Percentiles rank a stretch among this genome's conserved stretches.
Conservation (phyloP, 768 basidiomycete genomes). For the Aureoboletus auriporus region DNA sequence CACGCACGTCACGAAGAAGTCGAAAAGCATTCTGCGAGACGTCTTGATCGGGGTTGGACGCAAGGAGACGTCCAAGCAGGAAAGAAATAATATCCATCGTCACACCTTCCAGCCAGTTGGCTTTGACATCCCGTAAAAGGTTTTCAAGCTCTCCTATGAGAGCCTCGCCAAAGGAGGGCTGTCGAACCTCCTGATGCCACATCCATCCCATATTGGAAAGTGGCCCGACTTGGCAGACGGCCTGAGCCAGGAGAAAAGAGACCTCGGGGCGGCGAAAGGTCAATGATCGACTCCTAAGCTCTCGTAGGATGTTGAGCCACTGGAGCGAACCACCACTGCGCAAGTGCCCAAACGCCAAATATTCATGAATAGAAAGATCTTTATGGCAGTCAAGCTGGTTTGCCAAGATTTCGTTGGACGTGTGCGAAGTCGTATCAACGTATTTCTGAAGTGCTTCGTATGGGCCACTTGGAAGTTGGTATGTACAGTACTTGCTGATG, state of each 20-base stretch:
- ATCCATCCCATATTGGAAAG: slow-evolving; percentile 10
- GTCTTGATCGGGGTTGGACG: slow-evolving; percentile 11
- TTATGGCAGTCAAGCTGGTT: slow-evolving; percentile 38
- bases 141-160: slow-evolving; percentile 35
- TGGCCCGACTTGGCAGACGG: slow-evolving; percentile 41
- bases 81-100: slow-evolving; percentile 32
- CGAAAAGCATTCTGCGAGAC: slow-evolving; percentile 15
- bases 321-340: slow-evolving; percentile 44
- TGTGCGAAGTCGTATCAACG: slow-evolving; percentile 33
- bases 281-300: slow-evolving; percentile 37
- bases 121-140: slow-evolving; percentile 33
- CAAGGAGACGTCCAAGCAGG: slow-evolving; percentile 35
- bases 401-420: slow-evolving; percentile 42
- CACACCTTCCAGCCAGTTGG: slow-evolving; percentile 38
- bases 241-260: slow-evolving; percentile 40
- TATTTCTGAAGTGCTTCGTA: slow-evolving; percentile 38
- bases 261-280: slow-evolving; percentile 39
- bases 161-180: slow-evolving; percentile 31
- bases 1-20: slow-evolving; percentile 32
- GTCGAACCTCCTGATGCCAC: slow-evolving; percentile 40
- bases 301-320: slow-evolving; percentile 49
- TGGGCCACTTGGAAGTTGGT: slow-evolving; percentile 27
- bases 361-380: slow-evolving; percentile 43
- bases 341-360: slow-evolving; percentile 40
- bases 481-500: slow-evolving; percentile 27